Evolutionary conservation across 371 early-diverging fungal species (phyloP), one percentile per base, ranked within the genome.

Genomic region (Entomophthora muscae): DNA sequence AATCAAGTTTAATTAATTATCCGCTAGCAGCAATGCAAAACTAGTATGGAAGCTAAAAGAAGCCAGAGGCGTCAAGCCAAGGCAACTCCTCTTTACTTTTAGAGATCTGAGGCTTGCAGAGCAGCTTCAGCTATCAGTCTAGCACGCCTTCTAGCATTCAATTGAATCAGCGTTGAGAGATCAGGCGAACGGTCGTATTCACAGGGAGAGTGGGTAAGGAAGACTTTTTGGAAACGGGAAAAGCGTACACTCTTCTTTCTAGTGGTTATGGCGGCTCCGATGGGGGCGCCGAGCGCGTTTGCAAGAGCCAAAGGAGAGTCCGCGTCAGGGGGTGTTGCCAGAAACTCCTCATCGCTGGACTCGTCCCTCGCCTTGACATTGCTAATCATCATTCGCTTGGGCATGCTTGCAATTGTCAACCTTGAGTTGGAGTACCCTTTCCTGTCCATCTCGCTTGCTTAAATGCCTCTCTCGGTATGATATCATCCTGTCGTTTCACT

Each of bases 181-280:
- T 42, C 42, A 42, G 68, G 63, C 0, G 66, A 51, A 22, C 68
- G 68, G 28, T 68, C 68, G 32, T 68, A 68, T 57, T 65, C 66
- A 26, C 61, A 31, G 22, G 68, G 63, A 0, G 68, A 68, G 60
- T 68, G 68, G 21, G 68, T 66, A n/a, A 63, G 61, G 26, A 60
- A 68, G 0, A 68, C 66, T 28, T 63, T 62, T 51, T 68, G 64
- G 55, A 68, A 68, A 1, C 68, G 63, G 24, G 66, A 66, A 29
- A 68, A 68, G 21, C 68, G 66, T 0, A 68, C 68, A 2, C 64
- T 57, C 52, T 68, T 68, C 29, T 63, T 63, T 17, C 42, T 42
- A 17, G 42, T 5, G 17, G 42, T 42, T 5, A 17, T 42, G 3
- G 32, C 42, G 17, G 17, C 10, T 5, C 10, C 17, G 17, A 42